Conservation (phyloP, 129 eudicot genomes). For the Gnaphalium uliginosum region DNA sequence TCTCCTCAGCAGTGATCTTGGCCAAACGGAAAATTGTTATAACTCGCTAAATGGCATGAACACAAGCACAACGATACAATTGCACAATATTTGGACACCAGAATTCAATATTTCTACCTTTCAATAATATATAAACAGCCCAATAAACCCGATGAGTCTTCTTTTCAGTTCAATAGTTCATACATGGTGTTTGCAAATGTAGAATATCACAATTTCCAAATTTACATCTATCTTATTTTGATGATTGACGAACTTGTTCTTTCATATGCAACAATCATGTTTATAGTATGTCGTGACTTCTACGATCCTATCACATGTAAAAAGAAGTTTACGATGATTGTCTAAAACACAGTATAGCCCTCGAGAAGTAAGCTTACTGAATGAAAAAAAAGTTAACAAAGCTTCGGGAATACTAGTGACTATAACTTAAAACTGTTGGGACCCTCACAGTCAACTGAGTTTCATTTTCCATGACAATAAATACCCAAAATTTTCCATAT, state of each 20-base stretch:
- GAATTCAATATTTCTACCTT: background rate
- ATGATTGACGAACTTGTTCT: background rate
- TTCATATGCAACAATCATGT: background rate
- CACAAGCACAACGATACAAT: background rate
- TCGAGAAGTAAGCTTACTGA: background rate
- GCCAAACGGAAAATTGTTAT: background rate
- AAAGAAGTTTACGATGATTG: background rate
- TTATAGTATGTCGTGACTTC: background rate
- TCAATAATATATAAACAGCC: too few relatives aligned
- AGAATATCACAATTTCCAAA: background rate
- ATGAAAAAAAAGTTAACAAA: background rate
- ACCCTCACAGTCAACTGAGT: background rate
- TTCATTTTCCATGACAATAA: background rate
- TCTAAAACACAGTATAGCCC: too few relatives aligned
- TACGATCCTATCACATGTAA: background rate
- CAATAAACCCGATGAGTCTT: background rate
- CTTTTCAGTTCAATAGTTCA: background rate
- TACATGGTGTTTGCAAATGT: background rate
- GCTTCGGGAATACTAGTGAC: background rate
- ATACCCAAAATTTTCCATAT: background rate
- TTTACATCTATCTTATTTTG: background rate
- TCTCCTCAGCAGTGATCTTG: background rate
- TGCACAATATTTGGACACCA: background rate
- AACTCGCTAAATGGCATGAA: background rate
- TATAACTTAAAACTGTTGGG: background rate